Evolutionary conservation across 768 basidiomycete genomes (phyloP).

Genomic region (Macrolepiota albuminosa): DNA sequence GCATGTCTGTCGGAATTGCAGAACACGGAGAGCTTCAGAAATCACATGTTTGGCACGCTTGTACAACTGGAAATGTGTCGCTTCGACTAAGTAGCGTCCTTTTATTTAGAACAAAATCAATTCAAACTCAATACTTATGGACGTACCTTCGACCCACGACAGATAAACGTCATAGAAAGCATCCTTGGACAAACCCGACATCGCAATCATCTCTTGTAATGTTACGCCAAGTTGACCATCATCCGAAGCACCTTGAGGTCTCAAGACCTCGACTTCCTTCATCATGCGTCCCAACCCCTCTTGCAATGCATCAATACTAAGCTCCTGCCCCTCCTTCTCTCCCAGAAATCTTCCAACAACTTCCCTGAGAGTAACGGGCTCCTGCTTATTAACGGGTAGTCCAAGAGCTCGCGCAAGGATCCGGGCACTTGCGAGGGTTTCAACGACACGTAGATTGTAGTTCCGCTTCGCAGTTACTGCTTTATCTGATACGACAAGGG

Average conservation of each 20-base stretch:
- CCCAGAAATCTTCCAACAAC: constrained; percentile 56
- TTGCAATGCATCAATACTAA: constrained; percentile 41
- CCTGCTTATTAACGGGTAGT: constrained; percentile 33
- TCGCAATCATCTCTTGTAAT: constrained; percentile 67
- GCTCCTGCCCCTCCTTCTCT: constrained; percentile 41
- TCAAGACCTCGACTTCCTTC: constrained; percentile 47
- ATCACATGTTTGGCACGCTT: constrained; percentile 80
- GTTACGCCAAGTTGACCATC: constrained; percentile 58
- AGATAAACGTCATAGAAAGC: constrained; percentile 67
- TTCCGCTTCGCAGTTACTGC: constrained; percentile 66
- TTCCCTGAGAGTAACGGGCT: constrained; percentile 62
- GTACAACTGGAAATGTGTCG: constrained; percentile 78
- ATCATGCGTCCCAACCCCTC: constrained; percentile 43
- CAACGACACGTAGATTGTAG: constrained; percentile 92
- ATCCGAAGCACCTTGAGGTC: constrained; percentile 30
- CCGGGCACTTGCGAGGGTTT: constrained; percentile 77
- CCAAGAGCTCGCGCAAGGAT: constrained; percentile 61
- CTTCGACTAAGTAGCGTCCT: constrained; percentile 49
- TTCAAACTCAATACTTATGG: not conserved
- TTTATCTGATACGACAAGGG: constrained; percentile 79
- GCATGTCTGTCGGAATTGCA: constrained; percentile 71
- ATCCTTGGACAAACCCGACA: constrained; percentile 50
- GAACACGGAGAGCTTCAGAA: constrained; percentile 75
- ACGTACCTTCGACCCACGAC: constrained; percentile 74
- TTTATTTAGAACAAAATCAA: not conserved